Evolutionary conservation across 371 early-diverging fungal species (phyloP).

Genomic region (Dipsacomyces acuminosporus): DNA sequence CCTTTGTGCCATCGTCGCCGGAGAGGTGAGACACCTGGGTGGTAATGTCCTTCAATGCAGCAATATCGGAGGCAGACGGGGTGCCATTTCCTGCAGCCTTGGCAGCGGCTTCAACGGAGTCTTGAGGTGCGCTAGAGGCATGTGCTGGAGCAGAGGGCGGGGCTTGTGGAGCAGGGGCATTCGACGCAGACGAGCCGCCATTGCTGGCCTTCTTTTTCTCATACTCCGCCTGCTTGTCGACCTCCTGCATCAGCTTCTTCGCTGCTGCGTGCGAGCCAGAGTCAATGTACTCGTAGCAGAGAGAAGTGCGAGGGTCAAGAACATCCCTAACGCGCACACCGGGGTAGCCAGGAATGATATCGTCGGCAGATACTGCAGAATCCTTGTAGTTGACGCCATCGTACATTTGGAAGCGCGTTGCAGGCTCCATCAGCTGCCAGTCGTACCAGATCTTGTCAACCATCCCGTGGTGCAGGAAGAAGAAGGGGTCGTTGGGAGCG

Average conservation of each 20-base stretch:
- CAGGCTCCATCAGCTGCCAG: conserved; percentile 47
- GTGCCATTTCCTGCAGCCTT: conserved; percentile 24
- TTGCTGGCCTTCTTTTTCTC: neutral
- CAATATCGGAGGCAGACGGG: conserved; percentile 21
- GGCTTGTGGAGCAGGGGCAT: too few relatives aligned
- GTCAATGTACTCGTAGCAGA: conserved; percentile 39
- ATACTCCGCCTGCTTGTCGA: conserved; percentile 22
- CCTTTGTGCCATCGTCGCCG: conserved; percentile 17
- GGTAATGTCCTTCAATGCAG: conserved; percentile 35
- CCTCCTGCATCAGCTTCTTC: conserved; percentile 35
- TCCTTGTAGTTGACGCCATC: conserved; percentile 38
- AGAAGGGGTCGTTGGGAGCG: conserved; percentile 54
- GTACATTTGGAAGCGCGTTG: conserved; percentile 36
- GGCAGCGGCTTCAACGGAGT: conserved; percentile 5
- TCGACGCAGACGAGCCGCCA: too few relatives aligned
- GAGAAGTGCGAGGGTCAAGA: conserved; percentile 27
- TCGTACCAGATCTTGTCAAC: conserved; percentile 53
- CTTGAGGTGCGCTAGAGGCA: neutral
- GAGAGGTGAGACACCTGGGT: conserved; percentile 28
- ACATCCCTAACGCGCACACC: conserved; percentile 28
- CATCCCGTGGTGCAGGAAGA: conserved; percentile 53
- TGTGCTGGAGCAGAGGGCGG: too few relatives aligned
- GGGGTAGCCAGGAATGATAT: conserved; percentile 40
- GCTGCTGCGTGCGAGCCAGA: conserved; percentile 39
- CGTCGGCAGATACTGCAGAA: conserved; percentile 20